Percentiles rank a stretch among this genome's conserved stretches.
phyloP scores from a whole-genome alignment of 257 asterid genomes.

The Solanum tarapatanum region DNA sequence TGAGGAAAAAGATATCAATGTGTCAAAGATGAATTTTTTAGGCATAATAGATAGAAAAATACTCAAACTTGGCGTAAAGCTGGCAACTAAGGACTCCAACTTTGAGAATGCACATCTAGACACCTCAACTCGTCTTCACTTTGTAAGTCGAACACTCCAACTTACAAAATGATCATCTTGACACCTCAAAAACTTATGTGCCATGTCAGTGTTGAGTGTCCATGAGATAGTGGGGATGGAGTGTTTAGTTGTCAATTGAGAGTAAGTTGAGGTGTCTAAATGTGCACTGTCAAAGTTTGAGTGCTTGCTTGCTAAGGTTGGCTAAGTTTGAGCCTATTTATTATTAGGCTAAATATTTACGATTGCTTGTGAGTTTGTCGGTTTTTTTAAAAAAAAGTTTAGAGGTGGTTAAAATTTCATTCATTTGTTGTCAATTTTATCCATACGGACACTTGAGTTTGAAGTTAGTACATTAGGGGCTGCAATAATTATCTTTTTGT shows the following conservation, averaged over 20 bases:
- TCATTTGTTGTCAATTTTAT: not conserved
- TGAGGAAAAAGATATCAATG: not conserved
- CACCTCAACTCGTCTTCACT: not conserved
- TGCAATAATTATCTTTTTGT: not conserved
- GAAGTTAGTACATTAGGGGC: not conserved
- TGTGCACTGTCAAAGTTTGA: not conserved
- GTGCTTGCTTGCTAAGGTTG: not conserved
- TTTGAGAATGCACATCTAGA: not conserved
- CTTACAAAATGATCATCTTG: not conserved
- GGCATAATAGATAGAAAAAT: not conserved
- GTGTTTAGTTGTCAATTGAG: not conserved
- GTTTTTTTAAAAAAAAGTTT: not conserved
- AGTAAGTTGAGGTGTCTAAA: not conserved
- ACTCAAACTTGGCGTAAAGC: not conserved
- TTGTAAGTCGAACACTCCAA: not conserved
- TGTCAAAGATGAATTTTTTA: not conserved
- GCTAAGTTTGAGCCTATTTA: not conserved
- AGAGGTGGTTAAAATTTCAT: not conserved
- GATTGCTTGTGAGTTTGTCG: not conserved
- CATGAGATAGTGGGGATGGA: not conserved
- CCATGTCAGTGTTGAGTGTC: not conserved
- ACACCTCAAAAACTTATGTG: not conserved
- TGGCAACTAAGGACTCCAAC: not conserved
- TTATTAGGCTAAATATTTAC: not conserved
- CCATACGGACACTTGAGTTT: not conserved